phyloP scores from a whole-genome alignment of 768 basidiomycete genomes.

The Boletus eberwhitei region DNA sequence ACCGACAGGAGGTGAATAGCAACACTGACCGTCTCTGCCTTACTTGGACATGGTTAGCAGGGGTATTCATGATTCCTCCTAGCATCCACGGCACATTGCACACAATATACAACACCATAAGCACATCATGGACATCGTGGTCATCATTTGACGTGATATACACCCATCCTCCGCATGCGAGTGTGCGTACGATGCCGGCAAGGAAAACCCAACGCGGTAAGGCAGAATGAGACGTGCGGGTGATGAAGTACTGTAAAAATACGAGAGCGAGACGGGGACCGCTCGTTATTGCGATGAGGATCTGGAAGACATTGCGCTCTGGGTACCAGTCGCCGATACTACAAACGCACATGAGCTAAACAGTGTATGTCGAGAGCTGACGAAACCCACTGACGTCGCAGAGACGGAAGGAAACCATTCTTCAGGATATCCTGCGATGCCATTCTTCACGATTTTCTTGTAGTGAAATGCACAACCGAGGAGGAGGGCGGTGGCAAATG shows the following conservation, averaged over 20 bases:
- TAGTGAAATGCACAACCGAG: constrained; percentile 73
- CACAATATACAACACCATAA: constrained; percentile 85
- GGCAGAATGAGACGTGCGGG: constrained; percentile 39
- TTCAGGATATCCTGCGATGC: constrained; percentile 74
- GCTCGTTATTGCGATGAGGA: constrained; percentile 82
- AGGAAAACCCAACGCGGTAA: constrained; percentile 54
- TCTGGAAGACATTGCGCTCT: constrained; percentile 80
- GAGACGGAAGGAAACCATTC: constrained; percentile 94
- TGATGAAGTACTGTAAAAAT: constrained; percentile 58
- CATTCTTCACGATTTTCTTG: constrained; percentile 82
- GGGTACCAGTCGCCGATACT: constrained; percentile 93
- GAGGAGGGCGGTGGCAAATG: constrained; percentile 62
- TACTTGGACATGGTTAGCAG: constrained; percentile 36
- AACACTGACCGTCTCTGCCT: constrained; percentile 49
- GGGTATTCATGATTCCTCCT: constrained; percentile 58
- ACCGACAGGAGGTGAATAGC: background rate
- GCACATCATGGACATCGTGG: constrained; percentile 80
- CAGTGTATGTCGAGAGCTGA: background rate
- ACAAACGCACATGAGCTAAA: constrained; percentile 2
- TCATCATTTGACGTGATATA: constrained; percentile 84
- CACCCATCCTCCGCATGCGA: constrained; percentile 90
- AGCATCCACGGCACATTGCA: constrained; percentile 90
- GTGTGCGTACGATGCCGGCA: constrained; percentile 65
- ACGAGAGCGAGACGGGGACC: constrained; percentile 77
- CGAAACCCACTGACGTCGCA: constrained; percentile 53